Base-by-base conservation (phyloP, 331 rosid genomes). In the Arachis monticola region DNA sequence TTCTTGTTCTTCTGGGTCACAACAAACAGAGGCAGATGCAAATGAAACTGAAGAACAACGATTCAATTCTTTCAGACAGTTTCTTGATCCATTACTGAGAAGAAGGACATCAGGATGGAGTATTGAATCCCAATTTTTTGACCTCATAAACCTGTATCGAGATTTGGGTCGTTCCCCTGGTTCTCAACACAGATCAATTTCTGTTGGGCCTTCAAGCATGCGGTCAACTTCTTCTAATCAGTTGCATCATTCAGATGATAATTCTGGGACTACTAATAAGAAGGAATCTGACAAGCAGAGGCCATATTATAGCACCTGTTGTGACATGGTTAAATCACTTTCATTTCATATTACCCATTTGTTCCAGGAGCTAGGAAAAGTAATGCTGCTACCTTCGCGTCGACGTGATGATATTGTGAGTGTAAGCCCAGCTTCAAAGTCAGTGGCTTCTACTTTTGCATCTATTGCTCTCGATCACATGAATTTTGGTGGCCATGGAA, bases 311-410 rank as follows among this genome's bases (percentile, higher is more conserved):
- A 73, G 84, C 56, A 86, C 97, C 50, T 96, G 97, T 78, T 90
- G 99, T 56, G 99, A 92, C 81, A 87, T 96, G 98, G 85, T 88
- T 80, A 86, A 90, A 71, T 90, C 99, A 59, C 97, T 96, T 79
- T 88, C 99, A 74, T 92, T 92, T 86, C 98, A 96, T 82, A 89
- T 90, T 62, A 88, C 97, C 66, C 98, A 96, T 90, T 75, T 96
- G 87, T 89, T 96, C 88, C 99, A 92, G 72, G 99, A 96, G 91
- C 68, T 96, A 66, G 99, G 99, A 64, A 96, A 90, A 84, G 96
- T 83, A 55, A 96, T 96, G 99, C 73, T 89, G 84, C 87, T 84
- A 72, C 97, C 98, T 70, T 86, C 98, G 60, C 99, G 99, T 52
- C 91, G 99, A 69, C 98, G 98, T 31, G 99, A 96, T 80, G 99